phyloP scores from a whole-genome alignment of 495 filamentous ascomycete genomes.

The Tuber aestivum region DNA sequence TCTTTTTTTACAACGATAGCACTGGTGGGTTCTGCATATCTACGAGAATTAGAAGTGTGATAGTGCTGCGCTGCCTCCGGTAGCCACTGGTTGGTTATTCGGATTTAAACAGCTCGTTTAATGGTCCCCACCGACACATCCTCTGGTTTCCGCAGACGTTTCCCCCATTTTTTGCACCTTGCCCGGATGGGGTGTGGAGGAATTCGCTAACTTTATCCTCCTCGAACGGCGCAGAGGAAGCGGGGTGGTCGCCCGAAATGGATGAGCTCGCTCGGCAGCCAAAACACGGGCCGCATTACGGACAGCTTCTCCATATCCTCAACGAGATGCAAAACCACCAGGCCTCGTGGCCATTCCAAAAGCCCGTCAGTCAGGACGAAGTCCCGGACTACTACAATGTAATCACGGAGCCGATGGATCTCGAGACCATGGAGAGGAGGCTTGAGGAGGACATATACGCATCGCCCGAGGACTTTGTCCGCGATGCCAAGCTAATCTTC shows the following conservation, averaged over 20 bases:
- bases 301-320: constrained; percentile 82
- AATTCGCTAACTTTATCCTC: constrained; percentile 16
- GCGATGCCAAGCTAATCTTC: constrained; percentile 84
- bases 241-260: constrained; percentile 96
- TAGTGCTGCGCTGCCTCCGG: neutral
- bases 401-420: constrained; percentile 96
- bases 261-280: constrained; percentile 92
- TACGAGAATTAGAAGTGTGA: neutral
- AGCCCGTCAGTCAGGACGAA: constrained; percentile 90
- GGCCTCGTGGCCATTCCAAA: constrained; percentile 86
- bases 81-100: neutral
- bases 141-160: neutral
- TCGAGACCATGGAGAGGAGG: constrained; percentile 91
- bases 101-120: neutral
- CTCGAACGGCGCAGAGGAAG: constrained; percentile 22
- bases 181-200: neutral
- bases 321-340: constrained; percentile 93
- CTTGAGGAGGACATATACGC: constrained; percentile 89
- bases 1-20: neutral
- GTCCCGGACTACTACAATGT: constrained; percentile 97
- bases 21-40: neutral
- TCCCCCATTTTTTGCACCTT: neutral
- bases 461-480: constrained; percentile 87
- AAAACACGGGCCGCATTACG: constrained; percentile 95
- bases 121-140: neutral